Base-by-base conservation (phyloP, 2,329 filamentous ascomycete genomes). In the Fusarium subglutinans region DNA sequence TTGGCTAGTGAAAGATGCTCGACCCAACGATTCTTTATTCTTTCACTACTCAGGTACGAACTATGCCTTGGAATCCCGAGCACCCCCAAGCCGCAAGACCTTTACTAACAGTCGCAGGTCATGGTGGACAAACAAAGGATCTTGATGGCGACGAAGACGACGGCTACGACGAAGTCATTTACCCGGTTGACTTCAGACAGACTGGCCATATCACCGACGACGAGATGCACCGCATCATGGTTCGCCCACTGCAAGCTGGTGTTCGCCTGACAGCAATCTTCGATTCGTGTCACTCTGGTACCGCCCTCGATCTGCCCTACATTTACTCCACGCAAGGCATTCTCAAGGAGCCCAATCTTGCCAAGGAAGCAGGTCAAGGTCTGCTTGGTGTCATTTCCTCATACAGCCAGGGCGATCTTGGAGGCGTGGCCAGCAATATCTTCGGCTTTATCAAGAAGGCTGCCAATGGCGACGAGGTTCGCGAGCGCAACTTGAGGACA, bases 1-100 rank as follows among this genome's bases (percentile, higher is more conserved):
- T 81, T 98, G 96, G 96, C 86, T 98, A 26, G 94, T 98, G 66
- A 98, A 98, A 84, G 95, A 98, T 80, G 95, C 96, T 9, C 90
- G 90, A 66, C 93, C 95, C 1, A 97, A 98, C 80, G 96, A 98
- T 81, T 97, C 96, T 9, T 88, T 98, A 12, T 98, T 98, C 85
- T 98, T 98, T 86, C 96, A 98, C 84, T 98, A 98, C 82, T 98
- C 95, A 44, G 95, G 93, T 95, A 84, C 76, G 89, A 80, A 44
- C 13, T 30, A 30, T n/a, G 65, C 20, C 33, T 40, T 24, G 14
- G 15, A 43, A 40, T 41, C 28, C 28, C 28, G 26, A 44, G 53
- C 51, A 38, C 20, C 35, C 28, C 37, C 33, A 44, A 33, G 35
- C 30, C 11, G n/a, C 14, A 8, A n/a, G 24, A 44, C n/a, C 57